Evolutionary conservation across 805 yeast species (phyloP).

Genomic region (Ogataea ramenticola): DNA sequence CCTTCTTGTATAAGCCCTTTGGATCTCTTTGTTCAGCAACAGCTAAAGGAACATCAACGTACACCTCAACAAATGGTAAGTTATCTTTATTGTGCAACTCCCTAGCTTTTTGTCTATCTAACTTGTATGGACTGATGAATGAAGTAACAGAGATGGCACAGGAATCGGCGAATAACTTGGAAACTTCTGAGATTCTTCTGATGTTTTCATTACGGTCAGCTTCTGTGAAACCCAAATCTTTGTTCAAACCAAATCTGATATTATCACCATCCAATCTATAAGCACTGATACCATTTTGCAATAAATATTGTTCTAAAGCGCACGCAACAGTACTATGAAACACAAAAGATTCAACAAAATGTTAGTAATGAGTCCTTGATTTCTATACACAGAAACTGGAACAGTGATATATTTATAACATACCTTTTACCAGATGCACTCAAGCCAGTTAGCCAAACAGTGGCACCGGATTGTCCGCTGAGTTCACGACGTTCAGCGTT

Average conservation of each 20-base stretch:
- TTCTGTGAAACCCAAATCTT: conserved; percentile 90
- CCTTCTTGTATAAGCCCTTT: conserved; percentile 93
- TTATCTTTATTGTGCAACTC: conserved; percentile 69
- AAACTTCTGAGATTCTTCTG: conserved; percentile 90
- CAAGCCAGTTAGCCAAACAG: conserved; percentile 92
- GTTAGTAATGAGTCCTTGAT: too few species aligned
- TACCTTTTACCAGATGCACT: conserved; percentile 84
- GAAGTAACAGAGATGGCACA: conserved; percentile 83
- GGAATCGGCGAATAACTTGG: conserved; percentile 91
- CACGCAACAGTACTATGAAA: conserved; percentile 74
- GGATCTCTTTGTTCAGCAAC: conserved; percentile 98
- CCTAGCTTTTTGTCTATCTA: conserved; percentile 81
- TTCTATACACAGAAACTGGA: too few species aligned
- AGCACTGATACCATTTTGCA: conserved; percentile 62
- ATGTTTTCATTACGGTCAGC: conserved; percentile 91
- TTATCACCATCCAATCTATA: conserved; percentile 95
- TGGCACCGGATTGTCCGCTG: conserved; percentile 78
- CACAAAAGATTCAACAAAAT: background rate
- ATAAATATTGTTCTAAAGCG: conserved; percentile 78
- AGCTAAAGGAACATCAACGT: conserved; percentile 86
- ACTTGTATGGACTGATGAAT: conserved; percentile 85
- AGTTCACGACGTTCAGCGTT: conserved; percentile 70
- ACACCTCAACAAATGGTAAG: conserved; percentile 85
- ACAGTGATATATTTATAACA: conserved; percentile 1
- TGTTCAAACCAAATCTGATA: conserved; percentile 89